Conservation (phyloP, 148 eudicot species). For the Spergularia marina region DNA sequence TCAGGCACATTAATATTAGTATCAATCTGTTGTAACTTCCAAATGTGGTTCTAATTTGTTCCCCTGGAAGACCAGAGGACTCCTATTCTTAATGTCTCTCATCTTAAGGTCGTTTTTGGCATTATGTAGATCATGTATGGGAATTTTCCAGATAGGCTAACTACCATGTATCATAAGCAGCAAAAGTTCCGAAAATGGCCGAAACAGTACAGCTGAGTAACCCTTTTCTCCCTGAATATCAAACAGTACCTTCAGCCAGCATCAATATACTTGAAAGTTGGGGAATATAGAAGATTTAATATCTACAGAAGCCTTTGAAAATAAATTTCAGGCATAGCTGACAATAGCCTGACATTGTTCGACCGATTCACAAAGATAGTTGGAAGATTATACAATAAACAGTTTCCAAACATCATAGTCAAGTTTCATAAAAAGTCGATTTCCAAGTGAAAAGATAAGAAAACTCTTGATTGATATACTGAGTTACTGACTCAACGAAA, state of each 20-base stretch:
- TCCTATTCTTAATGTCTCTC: neutral
- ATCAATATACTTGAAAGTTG: no score
- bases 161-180: no score
- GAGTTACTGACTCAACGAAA: no score
- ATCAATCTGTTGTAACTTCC: neutral
- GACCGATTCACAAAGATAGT: neutral
- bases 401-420: neutral
- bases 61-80: neutral
- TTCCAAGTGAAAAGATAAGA: slow-evolving; percentile 1
- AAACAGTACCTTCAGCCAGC: neutral
- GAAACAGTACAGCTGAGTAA: no score
- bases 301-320: neutral
- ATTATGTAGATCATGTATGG: neutral
- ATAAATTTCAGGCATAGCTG: neutral
- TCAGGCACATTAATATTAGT: neutral
- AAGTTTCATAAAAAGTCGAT: neutral
- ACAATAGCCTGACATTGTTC: neutral
- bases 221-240: neutral
- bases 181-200: no score
- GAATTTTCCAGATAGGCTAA: neutral
- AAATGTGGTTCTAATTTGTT: neutral
- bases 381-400: neutral
- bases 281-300: no score
- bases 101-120: neutral
- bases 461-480: neutral